These are phyloP conservation scores for Paramecium tetraurelia DNA, from an alignment of 73 alveolate species.

Conservation along the genomic window DNA sequence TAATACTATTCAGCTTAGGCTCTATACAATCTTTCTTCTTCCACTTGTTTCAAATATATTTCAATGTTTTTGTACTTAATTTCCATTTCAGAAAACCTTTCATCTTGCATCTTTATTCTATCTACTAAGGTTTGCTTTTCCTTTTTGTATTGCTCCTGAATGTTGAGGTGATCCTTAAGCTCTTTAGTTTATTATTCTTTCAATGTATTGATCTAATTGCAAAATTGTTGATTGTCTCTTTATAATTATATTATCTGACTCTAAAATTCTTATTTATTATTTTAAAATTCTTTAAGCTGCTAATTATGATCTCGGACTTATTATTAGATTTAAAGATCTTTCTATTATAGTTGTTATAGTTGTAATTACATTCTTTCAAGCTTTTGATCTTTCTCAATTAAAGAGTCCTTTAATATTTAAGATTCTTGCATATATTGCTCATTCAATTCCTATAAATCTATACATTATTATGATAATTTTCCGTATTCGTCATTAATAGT, in stretches of 20 bases:
- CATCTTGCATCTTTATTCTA: background rate
- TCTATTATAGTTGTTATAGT: background rate
- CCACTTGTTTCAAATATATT: background rate
- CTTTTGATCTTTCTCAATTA: background rate
- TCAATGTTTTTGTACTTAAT: background rate
- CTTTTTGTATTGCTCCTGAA: background rate
- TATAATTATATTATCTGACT: background rate
- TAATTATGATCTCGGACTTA: background rate
- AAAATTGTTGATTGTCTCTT: background rate
- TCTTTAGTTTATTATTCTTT: background rate
- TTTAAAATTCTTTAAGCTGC: background rate
- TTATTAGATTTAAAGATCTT: background rate
- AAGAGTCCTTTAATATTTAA: background rate
- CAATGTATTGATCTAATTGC: background rate
- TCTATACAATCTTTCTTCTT: constrained; percentile 15
- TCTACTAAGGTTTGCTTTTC: background rate
- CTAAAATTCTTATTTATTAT: background rate
- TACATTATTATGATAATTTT: background rate
- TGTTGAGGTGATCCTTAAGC: background rate
- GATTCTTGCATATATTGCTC: background rate
- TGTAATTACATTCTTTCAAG: background rate
- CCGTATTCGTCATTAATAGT: background rate
- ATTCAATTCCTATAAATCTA: constrained; percentile 7
- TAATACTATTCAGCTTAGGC: constrained; percentile 17
- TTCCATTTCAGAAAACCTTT: background rate